Base-by-base conservation (phyloP, 2,329 filamentous ascomycete genomes). In the Aspergillus brasiliensis region DNA sequence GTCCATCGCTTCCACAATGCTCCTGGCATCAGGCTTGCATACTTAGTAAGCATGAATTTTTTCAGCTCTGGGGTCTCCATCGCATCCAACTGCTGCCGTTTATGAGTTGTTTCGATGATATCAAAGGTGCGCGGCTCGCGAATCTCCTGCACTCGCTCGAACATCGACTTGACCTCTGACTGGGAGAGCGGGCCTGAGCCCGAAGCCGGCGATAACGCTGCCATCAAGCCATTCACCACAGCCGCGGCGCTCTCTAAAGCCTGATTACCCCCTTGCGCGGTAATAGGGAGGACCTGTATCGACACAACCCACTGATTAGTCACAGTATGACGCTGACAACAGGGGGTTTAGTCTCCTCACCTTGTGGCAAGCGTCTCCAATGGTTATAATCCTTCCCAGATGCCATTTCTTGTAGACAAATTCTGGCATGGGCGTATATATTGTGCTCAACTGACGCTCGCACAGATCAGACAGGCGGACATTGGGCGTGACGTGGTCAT, bases 171-270 rank as follows among this genome's bases (percentile, higher is more conserved):
- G 8, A 62, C 47, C n/a, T 61, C 61, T 4, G 23, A 10, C 7
- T 15, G 15, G 0, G 54, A 52, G 6, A 52, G 21, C 27, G 28
- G 38, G 0, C 61, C 61, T 25, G 37, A 47, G 17, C 19, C 17
- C 2, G 17, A 5, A 1, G n/a, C n/a, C 15, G 38, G 25, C 5
- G 48, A 31, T 23, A 58, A 37, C 10, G 17, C 40, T 4, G 15
- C 19, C 19, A 47, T 13, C 38, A 57, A 48, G 11, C 28, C 51
- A 27, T 60, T 57, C 1, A 46, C 65, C 27, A 75, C 48, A 1
- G 71, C 71, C 5, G 71, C 72, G 1, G 65, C 72, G 42, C 73
- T 71, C 57, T 75, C 73, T n/a, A 75, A 70, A 15, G 72, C 72
- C 54, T 71, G 69, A 31, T 73, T 74, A 5, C 71, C 65, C 3